Evolutionary conservation across 148 eudicot species (phyloP), one percentile per base, ranked within the genome.

Genomic region (Chenopodium formosanum): DNA sequence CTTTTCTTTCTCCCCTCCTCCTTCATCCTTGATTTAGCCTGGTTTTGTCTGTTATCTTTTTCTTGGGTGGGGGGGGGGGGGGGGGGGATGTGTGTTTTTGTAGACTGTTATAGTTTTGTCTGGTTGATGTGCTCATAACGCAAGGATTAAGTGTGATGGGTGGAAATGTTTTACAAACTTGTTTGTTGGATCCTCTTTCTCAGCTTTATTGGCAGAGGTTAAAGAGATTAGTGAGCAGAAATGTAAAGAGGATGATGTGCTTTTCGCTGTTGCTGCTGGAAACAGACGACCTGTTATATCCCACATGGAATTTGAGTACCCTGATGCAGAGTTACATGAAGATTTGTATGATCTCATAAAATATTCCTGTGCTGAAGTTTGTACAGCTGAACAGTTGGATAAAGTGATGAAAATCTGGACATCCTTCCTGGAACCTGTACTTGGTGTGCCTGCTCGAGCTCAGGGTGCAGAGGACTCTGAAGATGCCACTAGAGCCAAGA

Each of bases 351-450:
- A 92, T 80, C 91, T 95, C 37, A 88, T 95, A 81, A 91, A 93
- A 75, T 92, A 86, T 86, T 90, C 96, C 25, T 93, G 96, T 76
- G 89, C 85, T 81, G 97, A 93, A 90, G 83, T 89, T 65, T 91
- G 93, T 88, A 77, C 97, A 56, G 84, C 89, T 81, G 97, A 93
- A 77, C 94, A 91, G 88, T 81, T 88, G 86, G 94, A 93, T 80
- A 91, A 90, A 83, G 97, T 90, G 77, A 87, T 95, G 94, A 90
- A 92, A 86, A 87, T 95, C 63, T 95, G 98, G 98, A 92, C 91
- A 75, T 74, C 90, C 17, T 91, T 95, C 58, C 74, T 95, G 74
- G 98, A 95, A 84, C 91, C 88, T 13, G 76, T 95, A 81, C 85
- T 95, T 76, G 96, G 97, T 77, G 88, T 90, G 84, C 90, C 94